Evolutionary conservation across 306 rosid genomes (phyloP), one percentile per base, ranked within the genome.

Genomic region (Lupinus albus): DNA sequence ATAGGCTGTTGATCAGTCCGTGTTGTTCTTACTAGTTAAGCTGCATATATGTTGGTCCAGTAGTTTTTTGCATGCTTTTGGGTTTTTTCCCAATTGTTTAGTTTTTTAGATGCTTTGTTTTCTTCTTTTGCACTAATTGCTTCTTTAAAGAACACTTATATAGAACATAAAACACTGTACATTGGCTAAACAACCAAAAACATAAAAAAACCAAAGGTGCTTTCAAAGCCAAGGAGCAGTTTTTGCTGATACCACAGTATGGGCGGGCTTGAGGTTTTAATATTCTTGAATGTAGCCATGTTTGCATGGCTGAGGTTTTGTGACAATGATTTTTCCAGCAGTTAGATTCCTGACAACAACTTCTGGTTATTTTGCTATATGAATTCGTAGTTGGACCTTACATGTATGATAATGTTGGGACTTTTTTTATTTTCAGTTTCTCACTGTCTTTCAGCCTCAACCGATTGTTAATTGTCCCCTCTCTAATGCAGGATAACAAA

Each of bases 401-500:
- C 47, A 53, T 21, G 48, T 45, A 17, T 41, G n/a, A 39, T n/a
- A 18, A 46, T 46, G 8, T n/a, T n/a, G 17, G 51, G 1, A 13
- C 51, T 46, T 46, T 3, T 4, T 36, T 0, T 54, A 15, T 44
- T 53, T 25, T 25, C 30, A 25, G 30, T 25, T 25, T 25, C 13
- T 2, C 6, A 42, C 33, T 54, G 55, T 61, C 28, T 39, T 75
- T 49, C 30, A 28, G 32, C 39, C 9, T 38, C 42, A 6, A 6
- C 17, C 46, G 1, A 2, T 64, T 67, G 13, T 41, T 33, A 55
- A 35, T 60, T 75, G 47, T 10, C 67, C 16, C 36, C 58, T 59
- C 61, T 56, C 39, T 63, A 7, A 21, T 84, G 59, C 88, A 94
- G 97, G 99, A 90, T 76, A 94, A 94, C 79, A 94, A 94, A 67